Conservation (phyloP, 2,329 filamentous ascomycete species). For the Penicillium olsonii region DNA sequence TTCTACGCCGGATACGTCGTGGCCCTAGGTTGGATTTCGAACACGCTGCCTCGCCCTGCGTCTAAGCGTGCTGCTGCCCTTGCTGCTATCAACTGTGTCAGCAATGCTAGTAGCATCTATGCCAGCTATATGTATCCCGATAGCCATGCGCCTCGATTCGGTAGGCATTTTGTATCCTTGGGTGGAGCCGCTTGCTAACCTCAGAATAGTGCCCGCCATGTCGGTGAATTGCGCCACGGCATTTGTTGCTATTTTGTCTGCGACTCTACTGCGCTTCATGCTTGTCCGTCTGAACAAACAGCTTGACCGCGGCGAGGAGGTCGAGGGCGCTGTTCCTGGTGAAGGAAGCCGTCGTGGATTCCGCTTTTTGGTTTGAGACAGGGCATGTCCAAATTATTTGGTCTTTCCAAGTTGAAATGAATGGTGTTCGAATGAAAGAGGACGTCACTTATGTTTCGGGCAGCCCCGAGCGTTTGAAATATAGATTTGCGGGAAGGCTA, state of each 20-base stretch:
- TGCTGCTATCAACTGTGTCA: constrained; percentile 74
- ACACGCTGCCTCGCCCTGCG: constrained; percentile 72
- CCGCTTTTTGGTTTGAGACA: constrained; percentile 64
- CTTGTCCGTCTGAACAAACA: constrained; percentile 68
- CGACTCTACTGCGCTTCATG: constrained; percentile 63
- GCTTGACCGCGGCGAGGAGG: constrained; percentile 63
- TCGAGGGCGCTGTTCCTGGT: constrained; percentile 58
- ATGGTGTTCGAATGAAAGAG: too few relatives aligned
- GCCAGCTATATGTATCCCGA: constrained; percentile 68
- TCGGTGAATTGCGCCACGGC: constrained; percentile 68
- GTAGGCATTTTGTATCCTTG: constrained; percentile 43
- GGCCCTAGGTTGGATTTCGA: constrained; percentile 72
- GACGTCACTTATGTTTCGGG: too few relatives aligned
- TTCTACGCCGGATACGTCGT: constrained; percentile 70
- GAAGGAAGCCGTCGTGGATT: constrained; percentile 64
- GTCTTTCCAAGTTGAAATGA: too few relatives aligned
- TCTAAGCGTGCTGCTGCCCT: constrained; percentile 73
- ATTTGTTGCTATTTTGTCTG: constrained; percentile 64
- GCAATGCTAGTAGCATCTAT: constrained; percentile 70
- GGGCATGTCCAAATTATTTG: too few relatives aligned
- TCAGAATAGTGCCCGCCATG: constrained; percentile 58
- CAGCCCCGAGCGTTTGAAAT: too few relatives aligned
- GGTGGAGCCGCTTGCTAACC: constrained; percentile 3
- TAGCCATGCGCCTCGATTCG: constrained; percentile 40
- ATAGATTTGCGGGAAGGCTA: too few relatives aligned